Evolutionary conservation across 192 early-diverging fungal genomes (phyloP).

Genomic region (Jimgerdemannia lactiflua): DNA sequence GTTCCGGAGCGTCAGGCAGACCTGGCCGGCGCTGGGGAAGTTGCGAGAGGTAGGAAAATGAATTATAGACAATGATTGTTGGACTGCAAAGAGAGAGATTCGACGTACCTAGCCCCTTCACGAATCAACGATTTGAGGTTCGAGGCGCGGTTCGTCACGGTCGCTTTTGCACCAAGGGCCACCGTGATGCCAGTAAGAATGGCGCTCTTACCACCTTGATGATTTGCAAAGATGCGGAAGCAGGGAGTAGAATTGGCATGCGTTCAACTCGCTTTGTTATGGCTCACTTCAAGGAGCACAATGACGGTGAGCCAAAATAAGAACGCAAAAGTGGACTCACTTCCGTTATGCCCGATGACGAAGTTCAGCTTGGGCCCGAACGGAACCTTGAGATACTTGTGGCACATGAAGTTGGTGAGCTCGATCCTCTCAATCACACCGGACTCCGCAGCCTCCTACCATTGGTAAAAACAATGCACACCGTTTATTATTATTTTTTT

Average conservation of each 20-base stretch:
- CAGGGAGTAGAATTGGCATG: not conserved
- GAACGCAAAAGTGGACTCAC: slow-evolving; percentile 34
- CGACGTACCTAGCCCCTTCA: slow-evolving; percentile 68
- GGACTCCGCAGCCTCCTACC: slow-evolving; percentile 43
- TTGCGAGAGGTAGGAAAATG: not conserved
- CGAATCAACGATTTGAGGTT: slow-evolving; percentile 77
- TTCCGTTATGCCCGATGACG: slow-evolving; percentile 96
- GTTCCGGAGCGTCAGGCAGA: slow-evolving; percentile 79
- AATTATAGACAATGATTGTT: not conserved
- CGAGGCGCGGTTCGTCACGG: slow-evolving; percentile 79
- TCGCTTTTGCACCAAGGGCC: slow-evolving; percentile 91
- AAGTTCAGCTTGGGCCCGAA: slow-evolving; percentile 93
- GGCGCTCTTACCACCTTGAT: slow-evolving; percentile 88
- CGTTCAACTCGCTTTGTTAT: no score
- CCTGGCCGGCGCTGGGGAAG: slow-evolving; percentile 45
- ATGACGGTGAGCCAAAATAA: not conserved
- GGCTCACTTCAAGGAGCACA: not conserved
- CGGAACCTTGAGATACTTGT: slow-evolving; percentile 71
- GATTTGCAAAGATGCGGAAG: not conserved
- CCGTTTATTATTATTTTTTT: not conserved
- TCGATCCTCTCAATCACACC: slow-evolving; percentile 84
- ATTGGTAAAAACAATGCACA: not conserved
- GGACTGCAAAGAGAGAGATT: not conserved
- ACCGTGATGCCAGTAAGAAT: slow-evolving; percentile 90
- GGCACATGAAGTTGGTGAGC: slow-evolving; percentile 95